Conservation (phyloP, 768 basidiomycete species). For the Leccinum broughii region DNA sequence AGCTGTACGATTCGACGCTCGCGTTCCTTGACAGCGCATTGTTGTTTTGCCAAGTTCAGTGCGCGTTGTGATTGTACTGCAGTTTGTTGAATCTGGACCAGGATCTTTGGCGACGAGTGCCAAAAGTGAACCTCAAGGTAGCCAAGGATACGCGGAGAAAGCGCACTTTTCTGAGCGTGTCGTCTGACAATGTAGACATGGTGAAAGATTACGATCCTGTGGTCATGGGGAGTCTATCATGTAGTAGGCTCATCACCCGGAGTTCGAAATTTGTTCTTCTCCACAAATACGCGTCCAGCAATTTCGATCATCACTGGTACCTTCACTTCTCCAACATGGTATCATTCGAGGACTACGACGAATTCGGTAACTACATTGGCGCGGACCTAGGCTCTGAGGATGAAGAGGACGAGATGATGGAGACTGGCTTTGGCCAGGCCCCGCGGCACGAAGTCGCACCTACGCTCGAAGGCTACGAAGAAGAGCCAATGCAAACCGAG, state of each 20-base stretch:
- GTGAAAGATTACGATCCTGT: conserved; percentile 13
- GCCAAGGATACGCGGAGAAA: conserved; percentile 1
- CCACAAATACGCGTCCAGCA: conserved; percentile 24
- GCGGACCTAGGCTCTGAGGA: conserved; percentile 87
- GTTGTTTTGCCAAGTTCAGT: conserved; percentile 71
- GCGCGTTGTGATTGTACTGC: conserved; percentile 83
- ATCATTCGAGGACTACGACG: conserved; percentile 78
- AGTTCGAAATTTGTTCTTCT: conserved; percentile 36
- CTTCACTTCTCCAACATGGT: conserved; percentile 40
- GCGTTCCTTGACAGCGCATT: conserved; percentile 78
- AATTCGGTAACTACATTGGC: conserved; percentile 98
- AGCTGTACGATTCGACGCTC: conserved; percentile 89
- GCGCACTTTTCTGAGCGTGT: conserved; percentile 76
- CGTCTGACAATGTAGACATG: conserved; percentile 69
- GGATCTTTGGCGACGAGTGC: conserved; percentile 55
- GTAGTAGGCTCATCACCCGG: conserved; percentile 16
- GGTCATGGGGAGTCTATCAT: conserved; percentile 12
- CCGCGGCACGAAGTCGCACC: conserved; percentile 41
- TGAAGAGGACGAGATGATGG: conserved; percentile 56
- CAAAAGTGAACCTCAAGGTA: conserved; percentile 17
- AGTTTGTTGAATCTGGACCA: conserved; percentile 90
- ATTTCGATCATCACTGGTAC: conserved; percentile 13
- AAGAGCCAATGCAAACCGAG: conserved; percentile 56
- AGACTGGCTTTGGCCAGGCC: conserved; percentile 46
- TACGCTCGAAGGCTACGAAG: conserved; percentile 83